Conservation (phyloP, 2,329 filamentous ascomycete species). For the Fusarium burgessii region DNA sequence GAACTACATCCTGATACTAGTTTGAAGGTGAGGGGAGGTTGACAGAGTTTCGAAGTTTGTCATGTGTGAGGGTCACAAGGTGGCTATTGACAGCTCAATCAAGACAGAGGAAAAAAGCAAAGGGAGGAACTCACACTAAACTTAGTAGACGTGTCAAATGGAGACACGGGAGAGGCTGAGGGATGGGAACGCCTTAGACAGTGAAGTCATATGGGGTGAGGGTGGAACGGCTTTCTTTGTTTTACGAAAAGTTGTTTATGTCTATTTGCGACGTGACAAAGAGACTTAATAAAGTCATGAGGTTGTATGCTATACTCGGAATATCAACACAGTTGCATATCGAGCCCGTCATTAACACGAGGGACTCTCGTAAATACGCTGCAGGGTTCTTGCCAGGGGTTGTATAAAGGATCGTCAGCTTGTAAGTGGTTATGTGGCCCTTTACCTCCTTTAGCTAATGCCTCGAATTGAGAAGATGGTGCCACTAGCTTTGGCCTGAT, state of each 20-base stretch:
- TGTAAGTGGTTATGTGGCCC: conserved; percentile 26
- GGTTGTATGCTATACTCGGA: conserved; percentile 2
- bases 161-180: conserved; percentile 33
- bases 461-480: conserved; percentile 10
- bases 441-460: conserved; percentile 14
- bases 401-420: conserved; percentile 24
- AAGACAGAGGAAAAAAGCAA: not conserved
- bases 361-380: conserved; percentile 33
- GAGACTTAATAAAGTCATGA: not conserved
- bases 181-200: conserved; percentile 13
- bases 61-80: conserved; percentile 30
- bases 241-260: not conserved
- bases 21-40: not conserved
- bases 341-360: conserved; percentile 28
- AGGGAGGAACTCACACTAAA: conserved; percentile 12
- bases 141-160: conserved; percentile 28
- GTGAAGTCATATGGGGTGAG: conserved; percentile 31
- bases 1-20: not conserved
- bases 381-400: conserved; percentile 29
- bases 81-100: conserved; percentile 22
- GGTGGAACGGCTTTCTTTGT: conserved; percentile 22
- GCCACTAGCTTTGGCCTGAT: conserved; percentile 20
- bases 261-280: not conserved
- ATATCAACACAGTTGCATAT: conserved; percentile 16
- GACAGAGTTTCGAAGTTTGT: conserved; percentile 12